Evolutionary conservation across 2,329 filamentous ascomycete species (phyloP), one percentile per base, ranked within the genome.

Genomic region (Gaeumannomyces sp.): DNA sequence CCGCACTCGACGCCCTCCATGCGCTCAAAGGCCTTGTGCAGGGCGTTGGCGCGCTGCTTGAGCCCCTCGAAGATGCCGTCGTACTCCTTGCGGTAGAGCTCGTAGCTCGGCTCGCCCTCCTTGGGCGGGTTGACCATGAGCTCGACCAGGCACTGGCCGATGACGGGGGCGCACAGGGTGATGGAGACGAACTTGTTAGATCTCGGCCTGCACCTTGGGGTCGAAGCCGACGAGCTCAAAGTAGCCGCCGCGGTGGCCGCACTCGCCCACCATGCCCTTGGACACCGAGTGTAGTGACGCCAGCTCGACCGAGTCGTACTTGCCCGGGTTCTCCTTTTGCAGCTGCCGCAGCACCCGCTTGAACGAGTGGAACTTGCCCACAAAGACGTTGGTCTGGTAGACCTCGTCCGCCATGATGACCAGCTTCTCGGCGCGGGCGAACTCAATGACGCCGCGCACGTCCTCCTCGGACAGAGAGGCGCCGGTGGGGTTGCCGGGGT

Each of bases 121-220:
- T 85, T 84, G 56, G 95, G 95, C 64, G 95, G 95, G 83, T 98
- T 97, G 73, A 97, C 93, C 94, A 98, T 97, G 76, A 97, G 81
- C 81, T 98, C 95, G 67, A 99, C 91, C 61, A 98, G 84, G 79
- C 95, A 98, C 83, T 99, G 95, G 67, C 93, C 94, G 70, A 97
- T 86, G 71, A 99, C 95, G 31, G 95, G 94, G 62, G 95, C 90
- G 79, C 95, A 99, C 70, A 99, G 89, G 80, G 91, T 94, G 80
- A 99, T 98, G 76, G 90, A 95, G 74, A 98, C 90, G 76, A 97
- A 97, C 82, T 99, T 99, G 87, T n/a, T 98, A 98, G 77, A 99
- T 93, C 81, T 98, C 89, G 69, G 89, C 91, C 73, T 91, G 89
- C 69, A 99, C 95, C 73, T 90, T 83, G 14, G 86, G 79, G 75